Evolutionary conservation across 2,329 filamentous ascomycete species (phyloP).

Genomic region (Paracorniculantispora psalliotae): DNA sequence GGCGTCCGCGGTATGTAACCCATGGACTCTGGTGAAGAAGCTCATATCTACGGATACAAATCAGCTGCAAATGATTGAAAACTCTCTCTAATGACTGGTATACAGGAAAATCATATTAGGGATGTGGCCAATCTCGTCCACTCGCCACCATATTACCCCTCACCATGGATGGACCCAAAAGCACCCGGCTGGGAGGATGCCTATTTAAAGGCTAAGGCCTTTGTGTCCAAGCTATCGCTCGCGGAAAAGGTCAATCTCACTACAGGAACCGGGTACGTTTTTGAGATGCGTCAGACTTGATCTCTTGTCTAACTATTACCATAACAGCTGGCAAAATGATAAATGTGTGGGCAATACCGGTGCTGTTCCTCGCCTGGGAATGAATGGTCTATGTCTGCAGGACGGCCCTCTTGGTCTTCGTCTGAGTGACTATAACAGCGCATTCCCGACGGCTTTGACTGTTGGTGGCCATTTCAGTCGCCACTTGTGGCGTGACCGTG

Average conservation of each 20-base stretch:
- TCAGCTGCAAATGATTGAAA: too few species aligned
- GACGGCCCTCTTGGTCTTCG: conserved; percentile 80
- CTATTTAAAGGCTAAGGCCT: conserved; percentile 68
- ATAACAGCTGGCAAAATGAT: conserved; percentile 44
- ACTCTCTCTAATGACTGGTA: too few species aligned
- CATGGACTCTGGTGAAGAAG: too few species aligned
- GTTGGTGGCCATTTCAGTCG: conserved; percentile 81
- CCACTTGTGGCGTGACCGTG: conserved; percentile 53
- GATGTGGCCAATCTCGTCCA: too few species aligned
- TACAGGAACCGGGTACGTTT: conserved; percentile 79
- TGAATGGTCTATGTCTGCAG: conserved; percentile 76
- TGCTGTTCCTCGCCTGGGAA: conserved; percentile 62
- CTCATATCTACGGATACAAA: too few species aligned
- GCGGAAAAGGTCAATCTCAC: conserved; percentile 92
- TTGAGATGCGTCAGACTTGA: conserved; percentile 17
- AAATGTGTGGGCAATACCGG: conserved; percentile 75
- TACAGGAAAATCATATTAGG: too few species aligned
- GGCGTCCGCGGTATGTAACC: too few species aligned
- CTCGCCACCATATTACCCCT: conserved; percentile 68
- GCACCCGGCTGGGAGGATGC: conserved; percentile 70
- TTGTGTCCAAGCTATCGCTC: conserved; percentile 79
- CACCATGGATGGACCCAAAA: conserved; percentile 78
- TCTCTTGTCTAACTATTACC: background rate
- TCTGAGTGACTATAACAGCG: conserved; percentile 71
- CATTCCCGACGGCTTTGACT: conserved; percentile 73